Base-by-base conservation (phyloP, 208 protist genomes). In the Leishmania arabica region DNA sequence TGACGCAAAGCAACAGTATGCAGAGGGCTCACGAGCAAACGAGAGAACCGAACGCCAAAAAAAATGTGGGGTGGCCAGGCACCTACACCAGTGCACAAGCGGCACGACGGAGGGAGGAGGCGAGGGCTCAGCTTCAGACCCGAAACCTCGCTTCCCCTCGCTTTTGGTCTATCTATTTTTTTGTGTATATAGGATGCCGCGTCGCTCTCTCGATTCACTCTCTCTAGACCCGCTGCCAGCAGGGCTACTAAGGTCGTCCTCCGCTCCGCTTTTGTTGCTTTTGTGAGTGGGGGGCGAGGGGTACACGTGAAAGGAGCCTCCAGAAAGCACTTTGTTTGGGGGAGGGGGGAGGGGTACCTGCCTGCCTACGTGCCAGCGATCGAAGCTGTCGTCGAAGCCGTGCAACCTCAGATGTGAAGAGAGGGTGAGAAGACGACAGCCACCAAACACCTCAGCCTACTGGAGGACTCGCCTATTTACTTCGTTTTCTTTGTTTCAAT, bases 341-440 rank as follows among this genome's bases (percentile, higher is more conserved):
- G 6, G 21, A 8, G 19, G n/a, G 31, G 58, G 11, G 8, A 9
- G 60, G 60, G 17, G 40, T 27, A 4, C 45, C 47, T 49, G 24
- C 31, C 24, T 34, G 70, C 49, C 45, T 17, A 1, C 31, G n/a
- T 56, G 47, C 27, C 47, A 56, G n/a, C 27, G 15, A 58, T 11
- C 24, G 27, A 64, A 27, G 21, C 17, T 64, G 47, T 51, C 21
- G 27, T 24, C 13, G 72, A 62, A 7, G 15, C 21, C 34, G n/a
- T 19, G 51, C 72, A 62, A 17, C 1, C 51, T 45, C 51, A 27
- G 34, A 24, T 47, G 53, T 27, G 17, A 72, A 80, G 34, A 71
- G 62, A 75, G 77, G 75, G 75, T 76, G 49, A 70, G 40, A 78
- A 51, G 79, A 84, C 24, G 45, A 83, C 24, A 45, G 19, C 27